These are phyloP conservation scores for Acacia concinna DNA, from an alignment of 331 rosid genomes.

Conservation along the genomic window DNA sequence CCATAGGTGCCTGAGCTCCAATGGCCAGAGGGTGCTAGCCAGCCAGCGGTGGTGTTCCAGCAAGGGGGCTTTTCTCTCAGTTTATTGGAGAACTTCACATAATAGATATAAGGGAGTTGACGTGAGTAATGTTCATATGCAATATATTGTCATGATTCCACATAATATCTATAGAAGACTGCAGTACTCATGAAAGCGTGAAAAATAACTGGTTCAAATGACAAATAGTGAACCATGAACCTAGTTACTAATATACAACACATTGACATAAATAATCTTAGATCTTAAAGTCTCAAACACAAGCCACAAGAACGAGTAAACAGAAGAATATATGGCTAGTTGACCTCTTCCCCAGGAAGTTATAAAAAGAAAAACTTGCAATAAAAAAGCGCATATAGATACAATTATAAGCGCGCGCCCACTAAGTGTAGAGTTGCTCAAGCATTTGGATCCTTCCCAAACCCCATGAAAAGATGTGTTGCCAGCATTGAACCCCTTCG, in stretches of 20 bases:
- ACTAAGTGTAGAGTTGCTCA: slow-evolving; percentile 17
- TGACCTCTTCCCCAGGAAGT: background rate
- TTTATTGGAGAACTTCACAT: no score
- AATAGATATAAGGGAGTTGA: no score
- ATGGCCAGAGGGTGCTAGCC: no score
- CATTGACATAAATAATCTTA: background rate
- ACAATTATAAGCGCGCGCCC: background rate
- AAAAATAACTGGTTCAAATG: no score
- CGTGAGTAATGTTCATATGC: no score
- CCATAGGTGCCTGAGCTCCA: no score
- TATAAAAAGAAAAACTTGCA: no score
- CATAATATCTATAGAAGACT: no score
- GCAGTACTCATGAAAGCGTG: no score
- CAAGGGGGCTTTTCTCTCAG: no score
- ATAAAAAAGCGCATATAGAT: background rate
- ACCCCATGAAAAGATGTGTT: slow-evolving; percentile 76
- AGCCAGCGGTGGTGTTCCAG: no score
- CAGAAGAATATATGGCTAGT: background rate
- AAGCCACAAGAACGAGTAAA: slow-evolving; percentile 10
- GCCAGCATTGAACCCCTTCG: slow-evolving; percentile 76
- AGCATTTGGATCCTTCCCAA: slow-evolving; percentile 68
- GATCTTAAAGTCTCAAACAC: background rate
- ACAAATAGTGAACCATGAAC: background rate
- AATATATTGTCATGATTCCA: no score
- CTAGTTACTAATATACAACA: background rate